These are phyloP conservation scores for Colletotrichum phormii DNA, from an alignment of 2,329 filamentous ascomycete genomes.

Conservation along the genomic window DNA sequence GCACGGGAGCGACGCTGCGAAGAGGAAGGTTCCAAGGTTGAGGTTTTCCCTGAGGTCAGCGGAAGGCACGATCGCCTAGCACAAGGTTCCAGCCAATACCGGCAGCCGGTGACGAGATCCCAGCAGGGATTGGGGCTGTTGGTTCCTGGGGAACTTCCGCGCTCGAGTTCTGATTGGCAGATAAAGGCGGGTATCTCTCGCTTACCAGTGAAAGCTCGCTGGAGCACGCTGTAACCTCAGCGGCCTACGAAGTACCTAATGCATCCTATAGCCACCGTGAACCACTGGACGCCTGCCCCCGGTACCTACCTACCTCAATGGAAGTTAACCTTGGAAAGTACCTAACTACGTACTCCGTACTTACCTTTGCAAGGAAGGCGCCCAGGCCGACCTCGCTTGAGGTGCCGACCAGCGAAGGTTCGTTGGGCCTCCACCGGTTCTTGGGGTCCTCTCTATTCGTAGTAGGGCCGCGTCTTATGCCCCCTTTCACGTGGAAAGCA, in stretches of 20 bases:
- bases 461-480: not conserved
- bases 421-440: conserved; percentile 16
- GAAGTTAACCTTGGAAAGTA: not conserved
- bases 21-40: conserved; percentile 29
- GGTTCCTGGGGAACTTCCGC: conserved; percentile 31
- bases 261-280: conserved; percentile 1
- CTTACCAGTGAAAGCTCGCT: conserved; percentile 2
- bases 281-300: not conserved
- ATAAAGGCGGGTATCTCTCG: not conserved
- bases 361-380: not conserved
- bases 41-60: conserved; percentile 30
- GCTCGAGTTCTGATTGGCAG: conserved; percentile 26
- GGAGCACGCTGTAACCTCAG: conserved; percentile 24
- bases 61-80: conserved; percentile 25
- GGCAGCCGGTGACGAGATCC: conserved; percentile 34
- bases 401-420: not conserved
- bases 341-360: too few relatives aligned
- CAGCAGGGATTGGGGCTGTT: conserved; percentile 37
- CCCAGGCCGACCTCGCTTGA: not conserved
- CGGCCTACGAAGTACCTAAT: not conserved
- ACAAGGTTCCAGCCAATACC: conserved; percentile 33
- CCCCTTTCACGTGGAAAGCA: conserved; percentile 12
- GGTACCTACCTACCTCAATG: not conserved
- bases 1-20: conserved; percentile 30
- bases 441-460: not conserved